Base-by-base conservation (phyloP, 345 rosid genomes). In the Lumnitzera racemosa region DNA sequence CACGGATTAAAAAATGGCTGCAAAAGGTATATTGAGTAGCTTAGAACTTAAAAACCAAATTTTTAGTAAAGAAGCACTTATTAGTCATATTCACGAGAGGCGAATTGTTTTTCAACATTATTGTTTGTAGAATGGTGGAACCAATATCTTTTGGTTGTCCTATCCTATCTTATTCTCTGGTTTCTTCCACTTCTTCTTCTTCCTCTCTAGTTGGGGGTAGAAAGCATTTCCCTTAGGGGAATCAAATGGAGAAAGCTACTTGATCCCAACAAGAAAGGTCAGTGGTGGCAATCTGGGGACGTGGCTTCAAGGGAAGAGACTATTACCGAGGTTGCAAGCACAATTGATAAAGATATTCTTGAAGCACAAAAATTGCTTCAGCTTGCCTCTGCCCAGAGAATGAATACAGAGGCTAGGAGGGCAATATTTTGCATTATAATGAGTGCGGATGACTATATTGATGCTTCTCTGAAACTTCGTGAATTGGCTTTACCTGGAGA, bases 371-470 rank as follows among this genome's bases (percentile, higher is more conserved):
- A 82, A 65, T 81, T 94, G 95, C 84, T 94, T 69, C 83, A 85
- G 79, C 96, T 90, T 78, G 99, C 99, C 71, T 75, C 91, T 31
- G 69, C 86, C 59, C 97, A 87, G 75, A 84, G 97, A 71, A 94
- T 94, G 96, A 94, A 83, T 56, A 94, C 97, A 57, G 97, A 90
- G 66, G 78, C 84, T 41, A 82, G 99, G 69, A 90, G 77, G 66
- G 99, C 97, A 46, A 84, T 90, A 62, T 90, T 94, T 76, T 94
- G 99, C 67, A 76, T 94, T 46, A 80, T 94, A 76, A 87, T 94
- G 96, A 92, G 90, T 17, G 87, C 90, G 47, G 97, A 94, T 59
- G 97, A 90, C 75, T 92, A 87, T 61, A 70, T 92, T 24, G 97
- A 92, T 72, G 85, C 99, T 53, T 87, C 84, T 62, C 96, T 89